Evolutionary conservation across 495 filamentous ascomycete species (phyloP).

Genomic region (Penicillium macrosclerotiorum): DNA sequence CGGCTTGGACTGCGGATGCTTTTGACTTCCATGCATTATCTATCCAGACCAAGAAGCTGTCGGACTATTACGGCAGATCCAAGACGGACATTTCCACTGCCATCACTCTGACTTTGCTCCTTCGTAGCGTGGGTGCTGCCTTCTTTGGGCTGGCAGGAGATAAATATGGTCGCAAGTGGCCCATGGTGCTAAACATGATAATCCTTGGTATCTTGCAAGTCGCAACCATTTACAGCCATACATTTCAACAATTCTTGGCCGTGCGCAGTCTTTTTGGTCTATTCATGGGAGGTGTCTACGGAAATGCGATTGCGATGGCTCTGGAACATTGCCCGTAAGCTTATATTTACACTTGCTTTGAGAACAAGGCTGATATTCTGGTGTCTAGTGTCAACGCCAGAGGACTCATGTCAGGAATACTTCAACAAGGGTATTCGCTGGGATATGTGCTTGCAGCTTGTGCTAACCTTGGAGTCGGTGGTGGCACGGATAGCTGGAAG

Average conservation of each 20-base stretch:
- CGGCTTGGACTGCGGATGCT: slow-evolving; percentile 67
- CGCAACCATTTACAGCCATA: slow-evolving; percentile 66
- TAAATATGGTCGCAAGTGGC: slow-evolving; percentile 76
- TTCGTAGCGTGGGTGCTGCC: slow-evolving; percentile 68
- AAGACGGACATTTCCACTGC: slow-evolving; percentile 70
- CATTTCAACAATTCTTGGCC: slow-evolving; percentile 66
- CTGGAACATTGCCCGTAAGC: slow-evolving; percentile 68
- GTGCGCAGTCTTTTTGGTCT: slow-evolving; percentile 72
- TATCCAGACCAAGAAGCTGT: slow-evolving; percentile 66
- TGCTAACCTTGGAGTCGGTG: slow-evolving; percentile 65
- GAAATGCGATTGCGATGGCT: slow-evolving; percentile 78
- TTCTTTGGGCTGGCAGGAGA: slow-evolving; percentile 72
- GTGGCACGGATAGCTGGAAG: slow-evolving; percentile 56
- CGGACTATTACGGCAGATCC: slow-evolving; percentile 59
- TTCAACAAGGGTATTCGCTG: slow-evolving; percentile 75
- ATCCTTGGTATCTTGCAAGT: slow-evolving; percentile 64
- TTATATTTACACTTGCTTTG: neutral
- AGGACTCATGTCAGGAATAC: slow-evolving; percentile 73
- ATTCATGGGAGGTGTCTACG: slow-evolving; percentile 82
- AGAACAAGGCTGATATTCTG: neutral
- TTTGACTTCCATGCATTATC: slow-evolving; percentile 78
- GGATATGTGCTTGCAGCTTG: slow-evolving; percentile 73
- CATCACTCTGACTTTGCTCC: slow-evolving; percentile 70
- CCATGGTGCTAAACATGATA: slow-evolving; percentile 73
- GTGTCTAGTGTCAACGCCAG: slow-evolving; percentile 52